Conservation (phyloP, 2,329 filamentous ascomycete genomes). For the Arthroderma sp. region DNA sequence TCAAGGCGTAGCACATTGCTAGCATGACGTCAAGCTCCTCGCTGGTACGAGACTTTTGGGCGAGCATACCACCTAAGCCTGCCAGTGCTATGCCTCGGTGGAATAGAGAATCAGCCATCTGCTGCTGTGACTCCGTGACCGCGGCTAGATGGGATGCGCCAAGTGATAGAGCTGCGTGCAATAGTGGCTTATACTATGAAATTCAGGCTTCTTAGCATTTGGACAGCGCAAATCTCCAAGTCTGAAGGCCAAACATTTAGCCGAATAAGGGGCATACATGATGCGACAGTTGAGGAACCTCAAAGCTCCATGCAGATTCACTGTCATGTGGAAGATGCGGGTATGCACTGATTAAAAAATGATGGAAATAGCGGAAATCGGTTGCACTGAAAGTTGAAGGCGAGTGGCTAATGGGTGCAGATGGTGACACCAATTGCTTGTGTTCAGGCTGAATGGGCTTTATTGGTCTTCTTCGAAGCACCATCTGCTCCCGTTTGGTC, state of each 20-base stretch:
- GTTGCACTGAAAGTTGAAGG: conserved; percentile 24
- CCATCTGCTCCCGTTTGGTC: conserved; percentile 2
- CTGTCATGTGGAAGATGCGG: conserved; percentile 52
- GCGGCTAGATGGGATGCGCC: conserved; percentile 48
- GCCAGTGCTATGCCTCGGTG: conserved; percentile 55
- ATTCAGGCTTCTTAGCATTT: conserved; percentile 10
- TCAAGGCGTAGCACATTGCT: conserved; percentile 18
- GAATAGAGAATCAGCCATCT: conserved; percentile 46
- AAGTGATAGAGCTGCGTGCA: conserved; percentile 56
- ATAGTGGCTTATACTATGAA: conserved; percentile 43
- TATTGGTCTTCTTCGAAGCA: neutral
- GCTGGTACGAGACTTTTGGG: neutral
- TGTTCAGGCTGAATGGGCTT: neutral
- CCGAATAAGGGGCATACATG: conserved; percentile 34
- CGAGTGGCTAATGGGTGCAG: neutral
- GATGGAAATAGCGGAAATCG: conserved; percentile 40
- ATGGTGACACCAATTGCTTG: neutral
- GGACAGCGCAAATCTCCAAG: no score
- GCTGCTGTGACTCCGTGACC: conserved; percentile 35
- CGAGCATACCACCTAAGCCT: conserved; percentile 28
- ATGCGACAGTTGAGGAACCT: conserved; percentile 54
- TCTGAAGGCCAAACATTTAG: neutral
- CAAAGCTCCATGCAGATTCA: conserved; percentile 52
- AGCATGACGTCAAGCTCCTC: conserved; percentile 12
- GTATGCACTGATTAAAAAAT: conserved; percentile 39